These are phyloP conservation scores for Meredithiella fracta DNA, from an alignment of 2,329 filamentous ascomycete genomes.

Conservation along the genomic window DNA sequence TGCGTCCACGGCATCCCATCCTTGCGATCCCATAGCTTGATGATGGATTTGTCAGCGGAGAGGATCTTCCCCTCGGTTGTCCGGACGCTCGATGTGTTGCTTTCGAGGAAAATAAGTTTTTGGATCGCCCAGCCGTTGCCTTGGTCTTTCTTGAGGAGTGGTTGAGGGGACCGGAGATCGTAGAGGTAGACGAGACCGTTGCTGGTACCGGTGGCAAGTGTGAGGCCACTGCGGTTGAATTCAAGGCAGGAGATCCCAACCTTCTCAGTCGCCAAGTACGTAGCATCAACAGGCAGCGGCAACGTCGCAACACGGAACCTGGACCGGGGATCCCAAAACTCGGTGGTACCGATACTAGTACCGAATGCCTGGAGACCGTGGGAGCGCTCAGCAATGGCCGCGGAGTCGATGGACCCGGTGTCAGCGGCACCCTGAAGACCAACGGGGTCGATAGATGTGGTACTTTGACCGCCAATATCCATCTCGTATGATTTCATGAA, in stretches of 20 bases:
- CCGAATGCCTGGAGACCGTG: conserved; percentile 89
- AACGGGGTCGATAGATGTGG: conserved; percentile 33
- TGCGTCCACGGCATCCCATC: conserved; percentile 86
- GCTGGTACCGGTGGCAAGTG: conserved; percentile 73
- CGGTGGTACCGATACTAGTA: conserved; percentile 84
- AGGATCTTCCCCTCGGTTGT: conserved; percentile 75
- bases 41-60: conserved; percentile 84
- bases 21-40: conserved; percentile 85
- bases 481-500: conserved; percentile 92
- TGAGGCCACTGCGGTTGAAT: conserved; percentile 70
- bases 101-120: conserved; percentile 52
- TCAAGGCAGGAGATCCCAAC: conserved; percentile 74
- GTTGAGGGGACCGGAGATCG: conserved; percentile 74
- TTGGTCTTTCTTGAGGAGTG: conserved; percentile 82
- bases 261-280: conserved; percentile 35
- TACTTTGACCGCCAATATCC: conserved; percentile 61
- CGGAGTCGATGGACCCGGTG: conserved; percentile 74
- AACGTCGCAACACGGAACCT: conserved; percentile 67
- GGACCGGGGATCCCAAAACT: conserved; percentile 87
- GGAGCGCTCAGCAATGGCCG: conserved; percentile 69
- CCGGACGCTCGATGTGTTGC: conserved; percentile 57
- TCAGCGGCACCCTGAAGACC: conserved; percentile 75
- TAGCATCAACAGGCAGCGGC: conserved; percentile 10
- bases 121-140: conserved; percentile 89
- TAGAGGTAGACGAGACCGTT: conserved; percentile 79